A percentile compares a stretch with the other conserved stretches of the same genome.
Evolutionary conservation across 1,284 basidiomycete genomes (phyloP).

Genomic region (Earliella scabrosa): DNA sequence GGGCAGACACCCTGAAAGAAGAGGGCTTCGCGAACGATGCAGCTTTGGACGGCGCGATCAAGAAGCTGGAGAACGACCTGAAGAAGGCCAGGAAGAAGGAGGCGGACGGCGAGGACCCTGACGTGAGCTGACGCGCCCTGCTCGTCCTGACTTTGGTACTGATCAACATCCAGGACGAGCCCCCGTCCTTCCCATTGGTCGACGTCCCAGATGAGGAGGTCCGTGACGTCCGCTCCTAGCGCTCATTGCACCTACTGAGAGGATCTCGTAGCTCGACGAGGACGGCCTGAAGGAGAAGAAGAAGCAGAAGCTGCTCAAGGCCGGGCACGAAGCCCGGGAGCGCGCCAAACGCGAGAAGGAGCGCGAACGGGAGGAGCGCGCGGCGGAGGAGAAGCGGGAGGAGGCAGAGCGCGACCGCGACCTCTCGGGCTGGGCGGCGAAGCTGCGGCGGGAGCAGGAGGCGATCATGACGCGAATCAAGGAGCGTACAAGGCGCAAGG

Average conservation of each 20-base stretch:
- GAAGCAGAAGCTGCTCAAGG: slow-evolving; percentile 92
- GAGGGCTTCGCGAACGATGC: slow-evolving; percentile 76
- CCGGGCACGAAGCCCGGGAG: slow-evolving; percentile 91
- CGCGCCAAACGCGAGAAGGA: slow-evolving; percentile 90
- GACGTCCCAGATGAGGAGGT: slow-evolving; percentile 92
- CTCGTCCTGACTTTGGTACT: too few relatives aligned
- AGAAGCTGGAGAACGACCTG: slow-evolving; percentile 43
- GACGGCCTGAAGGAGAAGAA: slow-evolving; percentile 95
- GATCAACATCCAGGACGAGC: slow-evolving; percentile 81
- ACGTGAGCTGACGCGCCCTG: slow-evolving; percentile 29
- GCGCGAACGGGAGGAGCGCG: slow-evolving; percentile 77
- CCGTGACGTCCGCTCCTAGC: slow-evolving; percentile 16
- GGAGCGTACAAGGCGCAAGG: slow-evolving; percentile 81
- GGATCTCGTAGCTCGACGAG: slow-evolving; percentile 75
- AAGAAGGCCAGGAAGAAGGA: slow-evolving; percentile 56
- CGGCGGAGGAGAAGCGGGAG: slow-evolving; percentile 69
- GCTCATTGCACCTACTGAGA: not conserved
- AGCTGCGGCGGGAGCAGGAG: slow-evolving; percentile 78
- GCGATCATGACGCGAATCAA: slow-evolving; percentile 84
- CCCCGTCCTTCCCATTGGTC: slow-evolving; percentile 84
- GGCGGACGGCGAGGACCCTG: slow-evolving; percentile 59
- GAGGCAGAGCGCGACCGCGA: slow-evolving; percentile 80
- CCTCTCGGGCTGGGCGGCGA: slow-evolving; percentile 72
- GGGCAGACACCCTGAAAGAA: slow-evolving; percentile 60
- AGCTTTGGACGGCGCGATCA: slow-evolving; percentile 39